Base-by-base conservation (phyloP, 148 eudicot genomes). In the Rhododendron ovatum region DNA sequence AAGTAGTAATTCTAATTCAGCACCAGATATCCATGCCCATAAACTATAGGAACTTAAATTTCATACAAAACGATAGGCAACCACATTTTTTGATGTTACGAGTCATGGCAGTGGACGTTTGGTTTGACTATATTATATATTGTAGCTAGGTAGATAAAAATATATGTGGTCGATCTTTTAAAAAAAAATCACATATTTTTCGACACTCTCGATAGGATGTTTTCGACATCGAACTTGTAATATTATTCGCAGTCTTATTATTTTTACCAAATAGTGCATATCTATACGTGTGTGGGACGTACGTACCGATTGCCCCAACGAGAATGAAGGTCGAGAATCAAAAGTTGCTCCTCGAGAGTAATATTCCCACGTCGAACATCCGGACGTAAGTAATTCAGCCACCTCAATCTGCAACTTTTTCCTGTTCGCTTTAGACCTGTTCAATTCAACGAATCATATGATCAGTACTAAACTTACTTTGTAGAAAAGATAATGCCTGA, bases 261-360 rank as follows among this genome's bases (percentile, higher is more conserved):
- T 55, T 55, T 55, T 0, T 2, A 4, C 17, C 17, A 55, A 17
- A 55, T 55, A 15, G 22, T 14, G 61, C 22, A 5, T 5, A 74
- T 35, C 14, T 35, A 74, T 39, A 0, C 12, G 0, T 30, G 0
- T 30, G 6, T 74, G 6, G 5, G 33, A 61, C 7, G 47, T 87
- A 92, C 99, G 45, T 87, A 92, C 99, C 99, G 84, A 76, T 96
- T 96, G 89, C 99, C 99, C 99, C 98, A 96, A 24, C 94, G 97
- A 83, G 98, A 92, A 92, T 96, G 99, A 87, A 96, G 98, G 85
- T 96, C 98, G 17, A 96, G 92, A 84, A 96, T 95, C 84, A 96
- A 74, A 71, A 95, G 97, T 84, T 96, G 98, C 78, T 96, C 99
- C 85, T 96, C 97, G 17, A 92, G 98, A 26, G 97, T 93, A 69